Conservation (phyloP, 148 eudicot species). For the Hydrangea macrophylla region DNA sequence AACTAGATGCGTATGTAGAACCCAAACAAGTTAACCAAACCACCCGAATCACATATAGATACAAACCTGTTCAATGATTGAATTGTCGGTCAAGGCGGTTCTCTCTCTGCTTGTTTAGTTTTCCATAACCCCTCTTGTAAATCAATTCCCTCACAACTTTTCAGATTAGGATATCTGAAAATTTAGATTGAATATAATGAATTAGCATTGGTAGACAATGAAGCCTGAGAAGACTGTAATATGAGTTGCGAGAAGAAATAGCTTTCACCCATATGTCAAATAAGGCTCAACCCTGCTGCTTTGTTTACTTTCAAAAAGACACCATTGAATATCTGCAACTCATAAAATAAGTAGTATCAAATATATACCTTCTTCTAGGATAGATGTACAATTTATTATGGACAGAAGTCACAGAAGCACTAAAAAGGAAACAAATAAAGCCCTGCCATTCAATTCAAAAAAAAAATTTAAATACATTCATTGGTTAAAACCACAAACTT, state of each 20-base stretch:
- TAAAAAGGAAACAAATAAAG: too few species aligned
- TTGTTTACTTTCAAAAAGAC: slow-evolving; percentile 81
- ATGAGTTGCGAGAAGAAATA: too few species aligned
- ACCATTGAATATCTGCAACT: slow-evolving; percentile 90
- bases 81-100: slow-evolving; percentile 69
- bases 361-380: too few species aligned
- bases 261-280: slow-evolving; percentile 81
- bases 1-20: not conserved
- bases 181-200: too few species aligned
- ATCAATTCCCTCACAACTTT: slow-evolving; percentile 78
- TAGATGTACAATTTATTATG: too few species aligned
- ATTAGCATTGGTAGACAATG: too few species aligned
- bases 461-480: too few species aligned
- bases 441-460: too few species aligned
- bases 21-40: not conserved
- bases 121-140: slow-evolving; percentile 83
- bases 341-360: too few species aligned
- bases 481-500: too few species aligned
- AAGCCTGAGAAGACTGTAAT: too few species aligned
- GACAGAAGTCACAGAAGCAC: too few species aligned
- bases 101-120: slow-evolving; percentile 71
- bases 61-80: slow-evolving; percentile 62
- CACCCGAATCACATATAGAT: not conserved
- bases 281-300: slow-evolving; percentile 89
- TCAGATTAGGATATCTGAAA: slow-evolving; percentile 71